These are phyloP conservation scores for Backusella tuberculispora DNA, from an alignment of 192 early-diverging fungal genomes.

Conservation along the genomic window DNA sequence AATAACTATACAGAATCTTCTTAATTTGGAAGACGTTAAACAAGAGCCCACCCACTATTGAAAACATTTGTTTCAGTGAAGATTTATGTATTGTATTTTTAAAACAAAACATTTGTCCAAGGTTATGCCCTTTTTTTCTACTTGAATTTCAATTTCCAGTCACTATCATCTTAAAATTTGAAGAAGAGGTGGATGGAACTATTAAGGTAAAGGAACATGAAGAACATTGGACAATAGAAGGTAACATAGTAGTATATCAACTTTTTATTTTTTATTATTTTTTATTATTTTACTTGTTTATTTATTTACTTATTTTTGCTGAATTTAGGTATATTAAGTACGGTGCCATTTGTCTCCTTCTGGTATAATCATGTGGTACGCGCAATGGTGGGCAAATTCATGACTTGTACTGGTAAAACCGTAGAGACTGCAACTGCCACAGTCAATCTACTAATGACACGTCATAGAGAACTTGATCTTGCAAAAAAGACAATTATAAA, in stretches of 20 bases:
- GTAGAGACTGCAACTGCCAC: constrained; percentile 42
- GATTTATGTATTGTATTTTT: constrained; percentile 45
- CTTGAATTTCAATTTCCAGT: constrained; percentile 48
- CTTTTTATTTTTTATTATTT: background rate
- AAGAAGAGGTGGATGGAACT: constrained; percentile 43
- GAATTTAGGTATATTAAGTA: constrained; percentile 45
- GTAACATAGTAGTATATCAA: background rate
- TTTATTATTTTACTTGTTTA: background rate
- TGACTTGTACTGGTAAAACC: constrained; percentile 50
- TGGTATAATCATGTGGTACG: constrained; percentile 60
- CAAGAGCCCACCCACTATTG: constrained; percentile 32
- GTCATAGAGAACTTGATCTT: constrained; percentile 22
- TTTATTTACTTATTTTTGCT: constrained; percentile 16
- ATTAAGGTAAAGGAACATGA: constrained; percentile 53
- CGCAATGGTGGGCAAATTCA: constrained; percentile 45
- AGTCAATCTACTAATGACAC: background rate
- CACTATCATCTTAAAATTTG: constrained; percentile 50
- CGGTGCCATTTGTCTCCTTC: constrained; percentile 54
- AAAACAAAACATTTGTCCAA: constrained; percentile 52
- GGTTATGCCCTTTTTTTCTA: constrained; percentile 49
- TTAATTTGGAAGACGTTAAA: constrained; percentile 39
- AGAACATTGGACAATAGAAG: constrained; percentile 62
- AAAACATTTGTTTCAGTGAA: constrained; percentile 33
- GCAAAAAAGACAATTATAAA: background rate
- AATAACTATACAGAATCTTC: constrained; percentile 26